Conservation (phyloP, 306 rosid genomes). For the Dryas drummondii region DNA sequence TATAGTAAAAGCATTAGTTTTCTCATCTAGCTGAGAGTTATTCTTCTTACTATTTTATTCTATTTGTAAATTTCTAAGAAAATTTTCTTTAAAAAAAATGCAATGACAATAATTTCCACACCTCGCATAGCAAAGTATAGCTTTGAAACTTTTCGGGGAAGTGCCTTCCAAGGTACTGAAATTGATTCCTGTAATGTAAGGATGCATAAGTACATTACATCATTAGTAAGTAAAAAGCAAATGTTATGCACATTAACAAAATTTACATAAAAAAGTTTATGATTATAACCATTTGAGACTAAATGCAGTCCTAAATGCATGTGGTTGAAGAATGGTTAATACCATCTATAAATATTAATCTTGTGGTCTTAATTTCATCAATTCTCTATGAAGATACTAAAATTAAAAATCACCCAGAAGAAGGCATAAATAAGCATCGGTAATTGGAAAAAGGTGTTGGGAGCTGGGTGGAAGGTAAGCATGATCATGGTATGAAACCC, state of each 20-base stretch:
- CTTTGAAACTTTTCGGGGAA: slow-evolving; percentile 68
- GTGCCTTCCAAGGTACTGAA: slow-evolving; percentile 72
- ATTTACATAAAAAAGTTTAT: neutral
- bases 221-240: neutral
- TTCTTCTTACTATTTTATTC: neutral
- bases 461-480: neutral
- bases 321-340: neutral
- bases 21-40: neutral
- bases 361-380: neutral
- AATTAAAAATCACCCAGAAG: neutral
- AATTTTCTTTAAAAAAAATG: neutral
- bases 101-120: slow-evolving; percentile 26
- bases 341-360: neutral
- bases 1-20: neutral
- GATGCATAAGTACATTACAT: slow-evolving; percentile 5
- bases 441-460: neutral
- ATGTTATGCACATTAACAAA: neutral
- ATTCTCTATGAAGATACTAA: neutral
- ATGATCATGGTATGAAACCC: neutral
- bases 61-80: neutral
- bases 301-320: neutral
- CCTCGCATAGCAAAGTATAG: slow-evolving; percentile 91
- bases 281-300: neutral
- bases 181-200: slow-evolving; percentile 62
- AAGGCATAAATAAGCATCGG: neutral